Conservation (phyloP, 75 land plant genomes). For the Chamaecyparis obtusa region DNA sequence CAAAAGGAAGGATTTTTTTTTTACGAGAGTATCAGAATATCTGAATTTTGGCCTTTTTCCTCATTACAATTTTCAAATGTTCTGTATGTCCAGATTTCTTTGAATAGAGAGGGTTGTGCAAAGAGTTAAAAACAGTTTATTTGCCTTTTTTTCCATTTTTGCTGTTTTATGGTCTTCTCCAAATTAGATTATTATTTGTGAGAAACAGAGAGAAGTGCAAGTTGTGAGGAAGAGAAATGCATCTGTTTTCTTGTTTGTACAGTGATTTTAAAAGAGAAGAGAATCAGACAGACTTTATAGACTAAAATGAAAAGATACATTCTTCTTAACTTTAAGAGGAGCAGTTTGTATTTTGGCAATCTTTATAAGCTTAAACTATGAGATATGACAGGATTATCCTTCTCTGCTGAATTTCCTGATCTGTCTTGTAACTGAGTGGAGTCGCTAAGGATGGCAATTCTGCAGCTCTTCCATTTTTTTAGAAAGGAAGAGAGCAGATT, state of each 20-base stretch:
- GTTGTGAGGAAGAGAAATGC: not conserved
- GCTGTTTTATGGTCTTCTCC: not conserved
- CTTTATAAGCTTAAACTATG: not conserved
- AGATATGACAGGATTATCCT: not conserved
- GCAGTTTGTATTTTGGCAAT: not conserved
- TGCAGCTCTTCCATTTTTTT: not conserved
- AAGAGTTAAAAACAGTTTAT: not conserved
- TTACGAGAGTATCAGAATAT: not conserved
- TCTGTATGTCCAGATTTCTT: not conserved
- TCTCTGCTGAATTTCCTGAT: not conserved
- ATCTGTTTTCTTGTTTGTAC: not conserved
- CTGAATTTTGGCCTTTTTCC: not conserved
- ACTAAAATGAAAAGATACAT: not conserved
- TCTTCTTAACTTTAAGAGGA: not conserved
- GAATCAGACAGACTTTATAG: not conserved
- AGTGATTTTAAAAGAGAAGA: not conserved
- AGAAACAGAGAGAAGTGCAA: not conserved
- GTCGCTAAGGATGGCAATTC: not conserved
- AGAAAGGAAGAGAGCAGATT: not conserved
- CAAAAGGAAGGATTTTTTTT: not conserved
- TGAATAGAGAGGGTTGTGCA: not conserved
- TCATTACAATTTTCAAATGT: not conserved
- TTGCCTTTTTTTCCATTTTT: not conserved
- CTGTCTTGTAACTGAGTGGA: not conserved
- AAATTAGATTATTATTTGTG: not conserved